Evolutionary conservation across 2,329 filamentous ascomycete species (phyloP).

Genomic region (Colletotrichum godetiae): DNA sequence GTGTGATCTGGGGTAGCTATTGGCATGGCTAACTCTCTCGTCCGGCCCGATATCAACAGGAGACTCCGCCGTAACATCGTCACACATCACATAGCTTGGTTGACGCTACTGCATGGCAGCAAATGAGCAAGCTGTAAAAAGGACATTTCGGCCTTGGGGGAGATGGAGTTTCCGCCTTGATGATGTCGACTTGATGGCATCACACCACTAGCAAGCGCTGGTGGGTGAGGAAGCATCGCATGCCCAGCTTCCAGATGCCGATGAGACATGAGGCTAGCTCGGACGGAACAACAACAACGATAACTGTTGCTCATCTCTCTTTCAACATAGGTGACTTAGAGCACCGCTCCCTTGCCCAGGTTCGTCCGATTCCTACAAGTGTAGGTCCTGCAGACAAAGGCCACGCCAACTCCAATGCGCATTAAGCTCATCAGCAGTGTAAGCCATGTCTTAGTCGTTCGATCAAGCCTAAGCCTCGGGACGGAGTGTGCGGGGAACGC

Average conservation of each 20-base stretch:
- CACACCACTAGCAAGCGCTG: neutral
- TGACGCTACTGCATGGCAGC: conserved; percentile 20
- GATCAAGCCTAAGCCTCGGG: conserved; percentile 19
- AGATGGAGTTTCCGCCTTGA: conserved; percentile 1
- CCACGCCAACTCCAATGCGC: neutral
- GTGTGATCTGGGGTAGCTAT: conserved; percentile 34
- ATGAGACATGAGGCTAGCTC: neutral
- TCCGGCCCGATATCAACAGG: conserved; percentile 35
- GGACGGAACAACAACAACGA: neutral
- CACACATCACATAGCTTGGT: conserved; percentile 6
- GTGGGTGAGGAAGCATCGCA: neutral
- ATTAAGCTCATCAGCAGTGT: conserved; percentile 4
- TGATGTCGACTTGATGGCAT: conserved; percentile 7
- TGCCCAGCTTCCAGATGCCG: neutral
- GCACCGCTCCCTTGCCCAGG: neutral
- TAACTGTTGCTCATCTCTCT: neutral
- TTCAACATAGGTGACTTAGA: neutral
- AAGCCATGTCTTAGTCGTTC: conserved; percentile 28
- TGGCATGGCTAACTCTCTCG: conserved; percentile 14
- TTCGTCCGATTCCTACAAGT: neutral
- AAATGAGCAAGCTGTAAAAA: neutral
- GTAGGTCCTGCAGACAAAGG: neutral
- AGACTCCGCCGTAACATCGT: conserved; percentile 33
- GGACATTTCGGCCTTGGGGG: neutral
- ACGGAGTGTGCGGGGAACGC: conserved; percentile 30